phyloP scores from a whole-genome alignment of 306 rosid species.

The Acacia acuminata region DNA sequence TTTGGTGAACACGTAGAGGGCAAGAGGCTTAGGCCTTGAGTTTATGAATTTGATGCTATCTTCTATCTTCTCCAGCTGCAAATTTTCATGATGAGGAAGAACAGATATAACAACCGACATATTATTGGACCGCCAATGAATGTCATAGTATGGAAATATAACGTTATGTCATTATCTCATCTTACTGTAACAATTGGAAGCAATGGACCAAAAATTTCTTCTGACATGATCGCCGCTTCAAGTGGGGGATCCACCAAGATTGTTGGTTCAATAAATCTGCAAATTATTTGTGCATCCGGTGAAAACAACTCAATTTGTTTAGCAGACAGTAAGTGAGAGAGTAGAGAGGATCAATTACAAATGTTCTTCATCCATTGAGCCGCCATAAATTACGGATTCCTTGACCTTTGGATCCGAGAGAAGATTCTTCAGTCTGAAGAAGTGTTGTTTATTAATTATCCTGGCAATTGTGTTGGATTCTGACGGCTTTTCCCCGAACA shows the following conservation, averaged over 20 bases:
- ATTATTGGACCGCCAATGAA: neutral
- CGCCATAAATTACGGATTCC: constrained; percentile 65
- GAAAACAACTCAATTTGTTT: neutral
- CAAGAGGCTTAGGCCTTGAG: constrained; percentile 72
- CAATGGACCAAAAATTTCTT: constrained; percentile 81
- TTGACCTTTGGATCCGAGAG: constrained; percentile 45
- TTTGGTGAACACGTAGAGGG: constrained; percentile 73
- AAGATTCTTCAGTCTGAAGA: constrained; percentile 61
- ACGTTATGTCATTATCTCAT: constrained; percentile 55
- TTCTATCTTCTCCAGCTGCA: constrained; percentile 71
- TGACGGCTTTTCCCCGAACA: constrained; percentile 65
- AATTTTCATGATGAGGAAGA: neutral
- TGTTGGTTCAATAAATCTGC: constrained; percentile 84
- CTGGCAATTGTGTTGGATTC: constrained; percentile 49
- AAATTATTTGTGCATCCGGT: neutral
- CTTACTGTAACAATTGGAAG: constrained; percentile 78
- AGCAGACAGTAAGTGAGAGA: neutral
- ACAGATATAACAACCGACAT: neutral
- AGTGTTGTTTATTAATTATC: constrained; percentile 61
- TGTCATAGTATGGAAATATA: neutral
- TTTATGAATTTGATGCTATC: constrained; percentile 68
- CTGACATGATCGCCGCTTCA: constrained; percentile 63
- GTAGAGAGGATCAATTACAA: constrained; percentile 45
- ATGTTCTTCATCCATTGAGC: constrained; percentile 63
- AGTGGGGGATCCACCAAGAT: constrained; percentile 75